phyloP scores from a whole-genome alignment of 2,329 filamentous ascomycete species.

The Fonsecaea nubica region DNA sequence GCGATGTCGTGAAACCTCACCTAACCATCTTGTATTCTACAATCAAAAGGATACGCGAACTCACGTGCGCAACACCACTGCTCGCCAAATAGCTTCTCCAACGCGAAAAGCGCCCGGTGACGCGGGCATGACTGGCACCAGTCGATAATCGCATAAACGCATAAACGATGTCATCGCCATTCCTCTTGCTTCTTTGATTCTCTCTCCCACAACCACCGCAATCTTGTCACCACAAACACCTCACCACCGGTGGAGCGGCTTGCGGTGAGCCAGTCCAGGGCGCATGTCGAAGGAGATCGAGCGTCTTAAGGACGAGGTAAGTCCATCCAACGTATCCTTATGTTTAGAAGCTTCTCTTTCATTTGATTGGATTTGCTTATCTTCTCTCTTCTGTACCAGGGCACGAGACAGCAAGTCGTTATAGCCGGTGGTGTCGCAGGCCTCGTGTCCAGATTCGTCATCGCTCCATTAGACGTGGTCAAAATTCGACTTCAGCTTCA shows the following conservation, averaged over 20 bases:
- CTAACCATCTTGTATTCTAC: background rate
- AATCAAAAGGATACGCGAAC: constrained; percentile 7
- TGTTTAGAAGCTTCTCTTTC: background rate
- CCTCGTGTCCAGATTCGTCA: constrained; percentile 88
- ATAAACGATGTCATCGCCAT: background rate
- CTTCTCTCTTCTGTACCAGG: constrained; percentile 51
- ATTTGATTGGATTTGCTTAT: background rate
- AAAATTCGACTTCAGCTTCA: constrained; percentile 98
- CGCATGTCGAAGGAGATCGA: constrained; percentile 68
- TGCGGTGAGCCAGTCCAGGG: constrained; percentile 38
- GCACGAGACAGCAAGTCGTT: constrained; percentile 70
- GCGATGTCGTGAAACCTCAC: background rate
- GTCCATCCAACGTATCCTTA: constrained; percentile 14
- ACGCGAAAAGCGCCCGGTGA: background rate
- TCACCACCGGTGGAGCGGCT: constrained; percentile 5
- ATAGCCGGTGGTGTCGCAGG: constrained; percentile 75
- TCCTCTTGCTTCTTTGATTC: background rate
- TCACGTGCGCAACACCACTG: constrained; percentile 12
- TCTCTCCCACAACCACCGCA: constrained; percentile 8
- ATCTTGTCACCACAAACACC: constrained; percentile 2
- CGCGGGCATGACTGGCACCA: background rate
- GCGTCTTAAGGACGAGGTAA: constrained; percentile 73
- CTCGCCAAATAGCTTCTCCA: constrained; percentile 13
- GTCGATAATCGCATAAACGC: background rate
- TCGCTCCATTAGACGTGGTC: constrained; percentile 94